Base-by-base conservation (phyloP, 345 rosid genomes). In the Odontarrhena argentea region DNA sequence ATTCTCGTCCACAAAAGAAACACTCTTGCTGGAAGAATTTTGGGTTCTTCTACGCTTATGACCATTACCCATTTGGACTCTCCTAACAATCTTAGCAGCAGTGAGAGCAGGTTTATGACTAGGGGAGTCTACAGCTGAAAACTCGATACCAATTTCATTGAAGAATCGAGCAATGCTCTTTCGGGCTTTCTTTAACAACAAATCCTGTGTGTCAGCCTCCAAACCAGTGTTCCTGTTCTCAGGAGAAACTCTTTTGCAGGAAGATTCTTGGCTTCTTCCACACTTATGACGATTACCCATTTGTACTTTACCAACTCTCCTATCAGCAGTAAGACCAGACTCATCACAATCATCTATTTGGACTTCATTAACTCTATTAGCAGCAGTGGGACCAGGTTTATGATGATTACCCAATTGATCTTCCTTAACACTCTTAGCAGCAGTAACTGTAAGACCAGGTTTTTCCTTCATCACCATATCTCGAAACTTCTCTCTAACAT, bases 401-500 rank as follows among this genome's bases (percentile, higher is more conserved):
- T 8, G 42, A 38, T 6, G 40, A 36, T 36, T 36, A 36, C 8
- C 40, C 40, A 5, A 3, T 36, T 36, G 7, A 7, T 1, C 42
- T 38, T 9, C 42, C 42, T 38, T 9, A 38, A 38, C 11, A 1
- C 42, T 38, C 11, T 38, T 8, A 8, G 42, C 42, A 38, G 42
- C 8, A 28, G 32, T 28, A 3, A 28, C 36, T 3, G 7, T 32
- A 32, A 32, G 36, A 32, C 26, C 59, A 38, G 11, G 11, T 9
- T 38, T 38, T 1, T 13, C 22, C 49, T 45, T 15, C 9, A 57
- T 14, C 68, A 44, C 9, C 45, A 15, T 30, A 8, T 26, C 44
- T 52, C 70, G 68, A 43, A 75, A 77, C n/a, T 34, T 3, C 40
- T 67, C 65, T 67, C 62, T 77, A 18, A 79, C 73, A 38, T 55